Evolutionary conservation across 1,284 basidiomycete species (phyloP).

Genomic region (Cryptococcus sp.): DNA sequence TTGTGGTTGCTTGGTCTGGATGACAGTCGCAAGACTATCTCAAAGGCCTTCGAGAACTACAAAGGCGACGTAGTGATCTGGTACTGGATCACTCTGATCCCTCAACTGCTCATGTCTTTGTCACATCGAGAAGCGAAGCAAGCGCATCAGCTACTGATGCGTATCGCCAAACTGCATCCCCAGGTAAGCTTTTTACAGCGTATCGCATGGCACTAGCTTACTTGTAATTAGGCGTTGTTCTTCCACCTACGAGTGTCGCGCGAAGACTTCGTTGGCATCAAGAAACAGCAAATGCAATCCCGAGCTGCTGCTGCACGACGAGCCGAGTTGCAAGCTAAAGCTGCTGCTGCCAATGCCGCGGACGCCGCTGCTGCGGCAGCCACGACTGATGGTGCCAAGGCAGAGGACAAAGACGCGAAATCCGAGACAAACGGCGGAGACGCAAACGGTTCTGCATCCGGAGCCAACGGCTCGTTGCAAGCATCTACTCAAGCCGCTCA

Average conservation of each 20-base stretch:
- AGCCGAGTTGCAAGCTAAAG: constrained; percentile 38
- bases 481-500: constrained; percentile 23
- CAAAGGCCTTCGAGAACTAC: constrained; percentile 91
- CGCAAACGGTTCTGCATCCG: constrained; percentile 22
- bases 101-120: constrained; percentile 89
- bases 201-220: constrained; percentile 3
- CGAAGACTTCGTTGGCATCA: constrained; percentile 70
- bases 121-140: constrained; percentile 91
- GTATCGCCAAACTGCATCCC: constrained; percentile 89
- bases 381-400: constrained; percentile 11
- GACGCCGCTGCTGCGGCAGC: constrained; percentile 41
- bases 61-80: constrained; percentile 96
- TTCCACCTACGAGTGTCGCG: constrained; percentile 90
- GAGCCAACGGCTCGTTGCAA: constrained; percentile 32
- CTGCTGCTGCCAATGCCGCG: constrained; percentile 56
- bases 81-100: constrained; percentile 99
- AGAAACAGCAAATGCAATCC: constrained; percentile 47
- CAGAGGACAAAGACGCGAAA: constrained; percentile 26
- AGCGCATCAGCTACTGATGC: constrained; percentile 83
- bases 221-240: constrained; percentile 74
- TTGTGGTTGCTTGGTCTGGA: constrained; percentile 97
- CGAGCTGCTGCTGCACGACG: constrained; percentile 23
- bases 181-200: constrained; percentile 62
- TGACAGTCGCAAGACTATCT: constrained; percentile 69
- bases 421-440: constrained; percentile 26